Base-by-base conservation (phyloP, 495 filamentous ascomycete species). In the Antarctomyces pellizariae region DNA sequence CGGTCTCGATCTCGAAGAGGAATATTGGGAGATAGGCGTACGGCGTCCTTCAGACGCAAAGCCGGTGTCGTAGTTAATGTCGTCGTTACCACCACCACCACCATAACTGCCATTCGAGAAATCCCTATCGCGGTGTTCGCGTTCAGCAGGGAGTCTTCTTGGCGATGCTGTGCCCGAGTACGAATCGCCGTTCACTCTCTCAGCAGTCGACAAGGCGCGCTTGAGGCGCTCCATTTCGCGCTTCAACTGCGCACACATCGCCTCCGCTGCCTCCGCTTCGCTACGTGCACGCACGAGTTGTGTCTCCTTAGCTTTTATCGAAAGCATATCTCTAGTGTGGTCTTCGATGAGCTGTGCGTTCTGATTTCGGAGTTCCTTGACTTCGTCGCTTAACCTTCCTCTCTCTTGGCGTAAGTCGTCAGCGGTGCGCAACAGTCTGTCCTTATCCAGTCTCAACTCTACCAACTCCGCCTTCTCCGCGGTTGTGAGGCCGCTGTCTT, bases 311-410 rank as follows among this genome's bases (percentile, higher is more conserved):
- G 89, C 89, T 37, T 93, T 93, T 48, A 95, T 83, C 36, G 77
- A 78, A 12, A 99, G 61, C 6, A 92, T 77, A 43, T 95, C 86
- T 26, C 84, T 57, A 2, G 89, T 99, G 41, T 93, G 84, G 38
- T 95, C 86, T 51, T 99, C 89, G 27, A 95, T 95, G 9, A 95
- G 59, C 36, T 91, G 74, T 9, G 89, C 86, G 38, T 99, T 95
- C 41, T 92, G 75, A 36, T 90, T 82, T 46, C 84, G 79, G 1
- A 93, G 57, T 43, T 93, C 83, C 28, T 75, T 70, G 24, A 93
- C 64, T 34, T 84, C 74, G 0, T 74, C 80, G 22, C 58, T 61
- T 6, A 84, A 54, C 33, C 65, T 75, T 10, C 67, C 59, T 22
- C 75, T 68, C 22, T 89, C 77, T 14, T 68, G 55, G 10, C 74